Conservation (phyloP, 225 moss, liverwort and hornwort species). For the Pseudisothecium myosuroides region DNA sequence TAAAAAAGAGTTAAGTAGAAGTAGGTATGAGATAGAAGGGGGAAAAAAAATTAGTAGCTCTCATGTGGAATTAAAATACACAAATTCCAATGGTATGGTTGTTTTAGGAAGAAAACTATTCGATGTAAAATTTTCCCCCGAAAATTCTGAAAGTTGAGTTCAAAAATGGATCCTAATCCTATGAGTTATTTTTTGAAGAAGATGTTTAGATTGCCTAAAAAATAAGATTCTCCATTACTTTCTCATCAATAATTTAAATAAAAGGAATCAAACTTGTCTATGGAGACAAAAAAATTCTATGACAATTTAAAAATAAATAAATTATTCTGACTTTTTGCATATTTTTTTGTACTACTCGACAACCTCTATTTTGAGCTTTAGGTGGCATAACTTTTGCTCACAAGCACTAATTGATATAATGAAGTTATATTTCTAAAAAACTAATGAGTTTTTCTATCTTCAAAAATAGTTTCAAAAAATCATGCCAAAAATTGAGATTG, state of each 20-base stretch:
- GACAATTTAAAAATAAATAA: too few species aligned
- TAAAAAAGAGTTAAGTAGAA: not conserved
- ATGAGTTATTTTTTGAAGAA: too few species aligned
- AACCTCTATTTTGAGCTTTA: not conserved
- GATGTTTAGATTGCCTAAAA: fast-evolving
- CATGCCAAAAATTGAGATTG: not conserved
- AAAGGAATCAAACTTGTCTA: too few species aligned
- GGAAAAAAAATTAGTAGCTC: not conserved
- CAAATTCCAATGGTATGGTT: not conserved
- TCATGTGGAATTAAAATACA: not conserved
- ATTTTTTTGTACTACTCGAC: too few species aligned
- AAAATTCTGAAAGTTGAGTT: not conserved
- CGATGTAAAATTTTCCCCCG: fast-evolving
- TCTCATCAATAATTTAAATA: not conserved
- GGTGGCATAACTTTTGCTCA: not conserved
- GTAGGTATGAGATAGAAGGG: not conserved
- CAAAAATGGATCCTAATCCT: fast-evolving
- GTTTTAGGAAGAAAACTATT: not conserved
- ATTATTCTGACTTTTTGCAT: too few species aligned
- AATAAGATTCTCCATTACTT: not conserved
- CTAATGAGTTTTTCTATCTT: not conserved
- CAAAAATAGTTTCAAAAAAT: not conserved
- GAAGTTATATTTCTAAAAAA: not conserved
- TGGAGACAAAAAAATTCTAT: too few species aligned
- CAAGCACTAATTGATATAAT: not conserved